Evolutionary conservation across 345 rosid species (phyloP), one percentile per base, ranked within the genome.

Genomic region (Barbarea vulgaris): DNA sequence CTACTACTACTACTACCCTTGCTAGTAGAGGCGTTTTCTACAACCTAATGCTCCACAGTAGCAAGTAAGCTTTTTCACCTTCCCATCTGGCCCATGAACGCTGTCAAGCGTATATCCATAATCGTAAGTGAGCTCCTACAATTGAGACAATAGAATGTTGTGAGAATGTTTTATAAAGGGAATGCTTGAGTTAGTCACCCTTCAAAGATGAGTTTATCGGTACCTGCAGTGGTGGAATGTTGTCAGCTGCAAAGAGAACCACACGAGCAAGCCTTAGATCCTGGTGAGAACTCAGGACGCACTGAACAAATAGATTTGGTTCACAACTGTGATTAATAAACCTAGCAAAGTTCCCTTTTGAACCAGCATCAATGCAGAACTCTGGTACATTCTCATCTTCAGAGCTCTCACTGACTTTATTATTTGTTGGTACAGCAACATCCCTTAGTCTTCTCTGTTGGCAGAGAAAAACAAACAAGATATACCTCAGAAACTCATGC

Each of bases 171-270:
- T 10, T 7, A 19, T 19, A 15, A 51, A 34, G 22, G 37, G 47
- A 55, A 72, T 25, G 59, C 24, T 21, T 8, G 19, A 70, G 41
- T 24, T 3, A 59, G 41, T 52, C 36, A 34, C 1, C 18, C 14
- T 24, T 9, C 28, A 46, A 3, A 64, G 19, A 56, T 42, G 57
- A 22, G 55, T 24, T 42, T 56, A 21, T 22, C 6, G 25, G 52
- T 65, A 96, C 98, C 96, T 95, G 98, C 80, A 90, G 69, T 8
- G 99, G 94, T 9, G 98, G 90, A 64, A 96, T 93, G 83, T 91
- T 93, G 77, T 96, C 99, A 8, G 97, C 96, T 4, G 99, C 99
- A 69, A 93, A 89, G 10, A 93, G 86, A 82, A 93, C 86, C 60
- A 96, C 91, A 17, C 94, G 85, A 25, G 97, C 98, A 56, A 90